These are phyloP conservation scores for Mentha longifolia DNA, from an alignment of 257 asterid genomes.

Conservation along the genomic window DNA sequence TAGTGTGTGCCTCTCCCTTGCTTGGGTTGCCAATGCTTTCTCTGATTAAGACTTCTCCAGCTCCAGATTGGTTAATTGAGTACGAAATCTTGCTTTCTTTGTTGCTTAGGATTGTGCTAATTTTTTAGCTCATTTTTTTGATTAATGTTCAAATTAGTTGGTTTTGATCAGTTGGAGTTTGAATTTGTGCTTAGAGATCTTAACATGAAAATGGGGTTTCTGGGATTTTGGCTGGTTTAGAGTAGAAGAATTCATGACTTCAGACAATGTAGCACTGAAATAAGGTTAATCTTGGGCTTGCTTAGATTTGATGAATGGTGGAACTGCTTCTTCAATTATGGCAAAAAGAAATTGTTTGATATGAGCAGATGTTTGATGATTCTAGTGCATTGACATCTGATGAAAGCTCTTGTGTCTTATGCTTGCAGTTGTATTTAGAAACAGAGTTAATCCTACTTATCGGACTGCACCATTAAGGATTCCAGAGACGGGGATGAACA, in stretches of 20 bases:
- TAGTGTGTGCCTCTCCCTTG: background rate
- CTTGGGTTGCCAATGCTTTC: background rate
- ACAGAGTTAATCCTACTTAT: conserved; percentile 68
- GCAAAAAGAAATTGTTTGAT: background rate
- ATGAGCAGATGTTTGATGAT: background rate
- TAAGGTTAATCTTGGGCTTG: conserved; percentile 9
- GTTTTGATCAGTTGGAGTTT: background rate
- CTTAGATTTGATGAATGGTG: conserved; percentile 1
- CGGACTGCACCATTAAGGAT: conserved; percentile 56
- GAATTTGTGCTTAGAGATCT: conserved; percentile 5
- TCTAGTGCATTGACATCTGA: conserved; percentile 21
- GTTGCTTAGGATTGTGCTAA: background rate
- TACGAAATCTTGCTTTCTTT: background rate
- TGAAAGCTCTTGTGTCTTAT: conserved; percentile 1
- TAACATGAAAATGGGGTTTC: background rate
- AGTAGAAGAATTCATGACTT: background rate
- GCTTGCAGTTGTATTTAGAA: conserved; percentile 52
- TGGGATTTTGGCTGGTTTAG: conserved; percentile 14
- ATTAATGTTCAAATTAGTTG: background rate
- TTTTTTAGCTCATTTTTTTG: background rate
- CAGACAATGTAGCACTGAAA: background rate
- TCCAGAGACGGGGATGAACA: conserved; percentile 68
- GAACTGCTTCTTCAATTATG: background rate
- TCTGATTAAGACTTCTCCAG: conserved; percentile 8
- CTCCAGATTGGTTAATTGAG: background rate